Evolutionary conservation across 129 eudicot genomes (phyloP).

Genomic region (Chrysanthemum seticuspe): DNA sequence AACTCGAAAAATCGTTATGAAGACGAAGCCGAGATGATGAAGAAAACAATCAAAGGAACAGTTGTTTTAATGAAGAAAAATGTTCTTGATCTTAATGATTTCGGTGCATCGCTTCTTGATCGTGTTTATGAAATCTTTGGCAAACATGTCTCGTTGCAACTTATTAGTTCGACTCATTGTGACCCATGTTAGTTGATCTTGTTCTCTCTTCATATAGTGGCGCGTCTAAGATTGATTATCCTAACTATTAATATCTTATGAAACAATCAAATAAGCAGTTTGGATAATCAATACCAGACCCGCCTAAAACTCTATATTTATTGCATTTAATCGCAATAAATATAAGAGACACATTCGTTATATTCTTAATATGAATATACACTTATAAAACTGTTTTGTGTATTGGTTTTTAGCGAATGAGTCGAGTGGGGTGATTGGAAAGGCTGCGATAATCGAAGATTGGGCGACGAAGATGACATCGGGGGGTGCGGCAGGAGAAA

Average conservation of each 20-base stretch:
- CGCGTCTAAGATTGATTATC: too few relatives aligned
- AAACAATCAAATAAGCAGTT: too few relatives aligned
- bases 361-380: background rate
- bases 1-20: background rate
- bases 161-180: slow-evolving; percentile 47
- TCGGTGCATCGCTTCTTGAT: slow-evolving; percentile 52
- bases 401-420: slow-evolving; percentile 4
- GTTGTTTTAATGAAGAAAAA: slow-evolving; percentile 75
- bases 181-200: background rate
- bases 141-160: slow-evolving; percentile 59
- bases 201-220: background rate
- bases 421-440: slow-evolving; percentile 9
- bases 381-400: background rate
- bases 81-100: slow-evolving; percentile 47
- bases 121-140: slow-evolving; percentile 57
- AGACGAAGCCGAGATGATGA: background rate
- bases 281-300: background rate
- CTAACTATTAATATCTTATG: too few relatives aligned
- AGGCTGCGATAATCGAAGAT: slow-evolving; percentile 34
- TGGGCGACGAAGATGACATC: slow-evolving; percentile 32
- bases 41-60: slow-evolving; percentile 46
- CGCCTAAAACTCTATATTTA: too few relatives aligned
- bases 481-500: slow-evolving; percentile 35
- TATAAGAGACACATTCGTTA: too few relatives aligned
- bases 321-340: too few relatives aligned